These are phyloP conservation scores for Wickerhamomyces sp. DNA, from an alignment of 1,139 yeast species.

Conservation along the genomic window DNA sequence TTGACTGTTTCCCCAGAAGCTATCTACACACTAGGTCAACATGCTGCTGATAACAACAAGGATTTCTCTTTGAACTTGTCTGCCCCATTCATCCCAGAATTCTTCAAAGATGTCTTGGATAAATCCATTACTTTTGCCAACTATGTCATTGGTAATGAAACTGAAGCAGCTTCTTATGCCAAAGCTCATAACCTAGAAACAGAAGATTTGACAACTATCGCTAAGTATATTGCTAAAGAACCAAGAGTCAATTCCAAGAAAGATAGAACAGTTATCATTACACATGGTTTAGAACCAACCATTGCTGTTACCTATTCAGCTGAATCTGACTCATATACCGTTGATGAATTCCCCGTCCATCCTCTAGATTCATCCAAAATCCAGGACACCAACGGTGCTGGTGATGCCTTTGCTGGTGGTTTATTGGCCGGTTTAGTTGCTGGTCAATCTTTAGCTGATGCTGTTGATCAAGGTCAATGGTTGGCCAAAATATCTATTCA, in stretches of 20 bases:
- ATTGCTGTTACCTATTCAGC: slow-evolving; percentile 58
- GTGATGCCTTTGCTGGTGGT: slow-evolving; percentile 99
- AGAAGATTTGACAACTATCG: slow-evolving; percentile 69
- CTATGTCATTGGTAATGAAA: slow-evolving; percentile 89
- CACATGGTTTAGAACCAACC: slow-evolving; percentile 92
- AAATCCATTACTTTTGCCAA: slow-evolving; percentile 83
- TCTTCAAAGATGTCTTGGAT: slow-evolving; percentile 90
- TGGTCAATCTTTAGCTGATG: slow-evolving; percentile 56
- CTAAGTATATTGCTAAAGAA: slow-evolving; percentile 72
- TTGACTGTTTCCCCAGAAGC: slow-evolving; percentile 97
- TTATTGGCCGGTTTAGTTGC: slow-evolving; percentile 85
- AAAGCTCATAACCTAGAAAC: slow-evolving; percentile 68
- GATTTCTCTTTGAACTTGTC: slow-evolving; percentile 81
- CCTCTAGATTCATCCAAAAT: slow-evolving; percentile 63
- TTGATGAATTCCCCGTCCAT: slow-evolving; percentile 61
- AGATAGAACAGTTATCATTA: slow-evolving; percentile 82
- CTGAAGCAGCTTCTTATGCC: slow-evolving; percentile 95
- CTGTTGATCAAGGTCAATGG: slow-evolving; percentile 94
- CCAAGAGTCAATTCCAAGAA: slow-evolving; percentile 71
- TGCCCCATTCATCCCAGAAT: slow-evolving; percentile 95
- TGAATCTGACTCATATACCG: slow-evolving; percentile 40
- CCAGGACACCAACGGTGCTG: slow-evolving; percentile 97
- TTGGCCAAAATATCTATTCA: slow-evolving; percentile 89
- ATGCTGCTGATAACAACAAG: slow-evolving; percentile 84
- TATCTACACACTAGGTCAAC: slow-evolving; percentile 82